Conservation (phyloP, 768 basidiomycete genomes). For the Piloderma croceum region DNA sequence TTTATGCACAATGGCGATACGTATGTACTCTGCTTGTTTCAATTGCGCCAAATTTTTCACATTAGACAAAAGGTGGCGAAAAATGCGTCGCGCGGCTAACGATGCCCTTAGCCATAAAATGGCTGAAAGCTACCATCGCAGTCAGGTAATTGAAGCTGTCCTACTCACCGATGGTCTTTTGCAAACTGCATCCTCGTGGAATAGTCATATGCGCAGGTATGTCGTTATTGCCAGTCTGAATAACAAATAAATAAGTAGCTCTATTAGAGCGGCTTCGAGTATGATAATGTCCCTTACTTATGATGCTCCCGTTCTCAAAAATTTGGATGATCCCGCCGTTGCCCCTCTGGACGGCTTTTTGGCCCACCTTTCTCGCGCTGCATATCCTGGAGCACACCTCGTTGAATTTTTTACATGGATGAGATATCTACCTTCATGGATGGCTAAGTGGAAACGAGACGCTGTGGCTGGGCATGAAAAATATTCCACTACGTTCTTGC, state of each 20-base stretch:
- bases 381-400: conserved; percentile 30
- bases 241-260: too few species aligned
- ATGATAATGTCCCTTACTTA: too few species aligned
- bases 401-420: conserved; percentile 34
- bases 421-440: conserved; percentile 22
- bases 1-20: conserved; percentile 19
- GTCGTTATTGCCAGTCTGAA: too few species aligned
- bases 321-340: too few species aligned
- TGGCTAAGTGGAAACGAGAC: conserved; percentile 27
- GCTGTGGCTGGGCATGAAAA: too few species aligned
- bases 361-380: conserved; percentile 25
- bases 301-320: too few species aligned
- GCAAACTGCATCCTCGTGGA: conserved; percentile 13
- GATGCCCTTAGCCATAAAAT: conserved; percentile 16
- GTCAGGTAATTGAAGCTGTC: conserved; percentile 9
- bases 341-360: conserved; percentile 14
- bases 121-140: conserved; percentile 5
- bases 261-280: too few species aligned
- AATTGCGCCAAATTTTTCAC: conserved; percentile 5
- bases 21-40: conserved; percentile 12
- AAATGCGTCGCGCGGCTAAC: conserved; percentile 29
- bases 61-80: too few species aligned
- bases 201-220: conserved; percentile 19
- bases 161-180: conserved; percentile 5
- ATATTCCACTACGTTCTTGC: too few species aligned